A percentile compares a stretch with the other conserved stretches of the same genome.
Evolutionary conservation across 106 monocot genomes (phyloP).

Genomic region (Posidonia australis): DNA sequence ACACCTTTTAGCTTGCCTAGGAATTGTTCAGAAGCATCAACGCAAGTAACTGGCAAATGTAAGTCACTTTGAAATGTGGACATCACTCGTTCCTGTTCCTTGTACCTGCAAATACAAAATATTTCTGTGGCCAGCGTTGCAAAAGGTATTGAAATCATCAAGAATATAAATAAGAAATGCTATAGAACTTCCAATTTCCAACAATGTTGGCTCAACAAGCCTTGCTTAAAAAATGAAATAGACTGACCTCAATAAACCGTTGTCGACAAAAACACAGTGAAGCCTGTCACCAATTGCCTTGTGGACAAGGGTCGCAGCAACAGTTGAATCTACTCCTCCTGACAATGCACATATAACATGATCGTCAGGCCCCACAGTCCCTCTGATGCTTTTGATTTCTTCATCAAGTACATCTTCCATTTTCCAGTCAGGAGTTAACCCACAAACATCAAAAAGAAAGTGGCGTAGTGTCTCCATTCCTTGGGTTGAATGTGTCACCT

Average conservation of each 20-base stretch:
- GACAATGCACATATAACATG: constrained; percentile 97
- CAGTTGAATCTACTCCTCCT: constrained; percentile 95
- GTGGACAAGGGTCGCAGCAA: constrained; percentile 89
- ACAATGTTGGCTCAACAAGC: background rate
- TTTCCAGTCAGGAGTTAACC: constrained; percentile 77
- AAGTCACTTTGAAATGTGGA: constrained; percentile 76
- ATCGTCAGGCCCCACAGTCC: constrained; percentile 59
- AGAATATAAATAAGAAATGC: background rate
- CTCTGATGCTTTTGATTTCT: constrained; percentile 70
- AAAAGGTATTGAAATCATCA: background rate
- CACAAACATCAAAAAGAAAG: constrained; percentile 85
- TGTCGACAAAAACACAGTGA: constrained; percentile 93
- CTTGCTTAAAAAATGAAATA: background rate
- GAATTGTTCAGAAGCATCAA: constrained; percentile 83
- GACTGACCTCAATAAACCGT: constrained; percentile 76
- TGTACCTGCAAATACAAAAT: constrained; percentile 40
- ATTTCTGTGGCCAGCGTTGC: background rate
- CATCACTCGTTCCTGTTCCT: constrained; percentile 90
- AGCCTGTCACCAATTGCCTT: constrained; percentile 86
- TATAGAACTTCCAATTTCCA: background rate
- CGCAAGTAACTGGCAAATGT: constrained; percentile 87
- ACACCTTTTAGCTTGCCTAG: constrained; percentile 80
- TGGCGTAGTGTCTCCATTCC: constrained; percentile 82
- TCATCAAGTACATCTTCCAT: constrained; percentile 91
- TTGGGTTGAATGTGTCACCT: constrained; percentile 86